A percentile compares a stretch with the other conserved stretches of the same genome.
Evolutionary conservation across 345 rosid genomes (phyloP).

Genomic region (Aethionema arabicum): DNA sequence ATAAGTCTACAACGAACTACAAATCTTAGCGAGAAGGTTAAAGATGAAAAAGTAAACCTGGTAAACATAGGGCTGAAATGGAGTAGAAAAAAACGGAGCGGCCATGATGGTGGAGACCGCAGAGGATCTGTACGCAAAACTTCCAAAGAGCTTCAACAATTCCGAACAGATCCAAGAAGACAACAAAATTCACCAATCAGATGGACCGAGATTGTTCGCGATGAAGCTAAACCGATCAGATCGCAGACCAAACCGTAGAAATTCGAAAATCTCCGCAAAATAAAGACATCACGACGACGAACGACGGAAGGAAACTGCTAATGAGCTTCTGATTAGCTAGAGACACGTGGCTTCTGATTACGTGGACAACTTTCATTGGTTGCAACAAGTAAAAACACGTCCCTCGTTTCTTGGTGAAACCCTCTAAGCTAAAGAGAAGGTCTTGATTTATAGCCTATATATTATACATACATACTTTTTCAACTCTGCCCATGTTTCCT

Average conservation of each 20-base stretch:
- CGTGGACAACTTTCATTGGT: slow-evolving; percentile 23
- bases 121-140: slow-evolving; percentile 17
- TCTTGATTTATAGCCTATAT: no score
- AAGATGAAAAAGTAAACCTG: slow-evolving; percentile 54
- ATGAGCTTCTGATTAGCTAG: neutral
- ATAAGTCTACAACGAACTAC: neutral
- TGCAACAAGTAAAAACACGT: slow-evolving; percentile 10
- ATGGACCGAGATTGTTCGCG: neutral
- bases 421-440: neutral
- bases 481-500: neutral
- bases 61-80: slow-evolving; percentile 94
- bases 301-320: neutral
- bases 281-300: slow-evolving; percentile 8
- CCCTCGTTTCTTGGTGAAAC: neutral
- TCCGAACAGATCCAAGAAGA: slow-evolving; percentile 16
- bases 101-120: slow-evolving; percentile 55
- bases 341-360: slow-evolving; percentile 12
- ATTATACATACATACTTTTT: no score
- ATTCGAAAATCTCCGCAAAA: slow-evolving; percentile 13
- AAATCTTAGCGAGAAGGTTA: neutral
- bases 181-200: neutral
- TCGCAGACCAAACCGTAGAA: neutral
- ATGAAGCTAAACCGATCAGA: slow-evolving; percentile 18
- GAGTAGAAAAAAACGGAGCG: slow-evolving; percentile 94
- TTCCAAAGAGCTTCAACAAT: neutral